These are phyloP conservation scores for Paxillus rubicundulus DNA, from an alignment of 768 basidiomycete genomes.

Conservation along the genomic window DNA sequence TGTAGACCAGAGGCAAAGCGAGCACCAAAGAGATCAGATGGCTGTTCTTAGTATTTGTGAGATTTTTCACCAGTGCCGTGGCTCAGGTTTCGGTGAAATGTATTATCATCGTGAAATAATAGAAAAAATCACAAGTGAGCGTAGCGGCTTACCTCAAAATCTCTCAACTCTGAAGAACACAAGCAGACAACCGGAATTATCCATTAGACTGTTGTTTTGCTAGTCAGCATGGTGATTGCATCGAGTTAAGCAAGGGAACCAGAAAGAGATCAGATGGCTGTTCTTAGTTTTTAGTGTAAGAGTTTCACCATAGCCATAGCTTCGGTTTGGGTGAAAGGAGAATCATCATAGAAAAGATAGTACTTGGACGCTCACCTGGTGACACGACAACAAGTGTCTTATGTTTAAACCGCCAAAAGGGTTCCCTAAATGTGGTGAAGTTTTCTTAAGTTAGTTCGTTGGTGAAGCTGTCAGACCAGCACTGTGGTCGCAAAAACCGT, in stretches of 20 bases:
- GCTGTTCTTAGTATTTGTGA: conserved; percentile 32
- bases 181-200: too few relatives aligned
- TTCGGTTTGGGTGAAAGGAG: conserved; percentile 3
- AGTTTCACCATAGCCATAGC: conserved; percentile 11
- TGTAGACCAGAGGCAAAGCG: not conserved
- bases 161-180: not conserved
- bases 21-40: conserved; percentile 24
- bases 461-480: too few relatives aligned
- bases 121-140: not conserved
- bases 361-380: not conserved
- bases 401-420: not conserved
- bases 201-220: not conserved
- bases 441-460: too few relatives aligned
- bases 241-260: not conserved
- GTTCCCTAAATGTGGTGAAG: too few relatives aligned
- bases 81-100: conserved; percentile 29
- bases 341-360: not conserved
- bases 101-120: conserved; percentile 17
- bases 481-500: too few relatives aligned
- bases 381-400: too few relatives aligned
- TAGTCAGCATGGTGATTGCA: not conserved
- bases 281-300: conserved; percentile 15
- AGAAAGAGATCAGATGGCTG: conserved; percentile 10
- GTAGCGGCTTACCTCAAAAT: not conserved
- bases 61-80: conserved; percentile 32